Conservation (phyloP, 2,329 filamentous ascomycete species). For the Lachnellula cervina region DNA sequence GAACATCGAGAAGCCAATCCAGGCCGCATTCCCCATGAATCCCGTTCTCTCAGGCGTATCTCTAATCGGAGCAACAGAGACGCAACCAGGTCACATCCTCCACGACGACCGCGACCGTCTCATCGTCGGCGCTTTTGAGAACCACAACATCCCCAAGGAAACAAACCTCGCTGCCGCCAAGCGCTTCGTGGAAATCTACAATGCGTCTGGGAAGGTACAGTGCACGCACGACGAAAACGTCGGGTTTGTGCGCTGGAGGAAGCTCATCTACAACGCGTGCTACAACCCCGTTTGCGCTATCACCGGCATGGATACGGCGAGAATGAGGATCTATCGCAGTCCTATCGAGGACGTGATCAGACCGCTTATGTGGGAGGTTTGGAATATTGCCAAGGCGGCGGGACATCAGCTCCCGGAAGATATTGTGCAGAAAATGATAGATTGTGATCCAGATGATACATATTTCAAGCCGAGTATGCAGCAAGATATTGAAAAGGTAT, state of each 20-base stretch:
- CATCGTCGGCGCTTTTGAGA: constrained; percentile 20
- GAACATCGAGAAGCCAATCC: constrained; percentile 25
- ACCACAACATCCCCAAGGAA: constrained; percentile 13
- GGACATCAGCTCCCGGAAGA: constrained; percentile 22
- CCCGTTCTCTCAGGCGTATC: constrained; percentile 24
- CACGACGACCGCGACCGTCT: constrained; percentile 22
- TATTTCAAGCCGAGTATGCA: constrained; percentile 42
- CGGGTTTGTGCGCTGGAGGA: constrained; percentile 22
- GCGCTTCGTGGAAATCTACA: constrained; percentile 22
- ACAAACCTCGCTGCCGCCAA: constrained; percentile 12
- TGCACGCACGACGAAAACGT: constrained; percentile 21
- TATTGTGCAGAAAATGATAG: constrained; percentile 36
- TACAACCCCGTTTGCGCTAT: constrained; percentile 25
- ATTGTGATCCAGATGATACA: constrained; percentile 44
- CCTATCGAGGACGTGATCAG: constrained; percentile 30
- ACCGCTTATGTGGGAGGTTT: constrained; percentile 28
- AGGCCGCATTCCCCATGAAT: constrained; percentile 22
- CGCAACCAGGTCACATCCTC: constrained; percentile 15
- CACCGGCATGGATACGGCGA: constrained; percentile 22
- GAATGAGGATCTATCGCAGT: constrained; percentile 24
- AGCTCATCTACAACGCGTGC: constrained; percentile 25
- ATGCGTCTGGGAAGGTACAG: constrained; percentile 17
- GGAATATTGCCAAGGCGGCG: constrained; percentile 21
- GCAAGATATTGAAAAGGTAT: constrained; percentile 46
- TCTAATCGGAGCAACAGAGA: constrained; percentile 23